Base-by-base conservation (phyloP, 805 yeast species). In the Candida saitoana region DNA sequence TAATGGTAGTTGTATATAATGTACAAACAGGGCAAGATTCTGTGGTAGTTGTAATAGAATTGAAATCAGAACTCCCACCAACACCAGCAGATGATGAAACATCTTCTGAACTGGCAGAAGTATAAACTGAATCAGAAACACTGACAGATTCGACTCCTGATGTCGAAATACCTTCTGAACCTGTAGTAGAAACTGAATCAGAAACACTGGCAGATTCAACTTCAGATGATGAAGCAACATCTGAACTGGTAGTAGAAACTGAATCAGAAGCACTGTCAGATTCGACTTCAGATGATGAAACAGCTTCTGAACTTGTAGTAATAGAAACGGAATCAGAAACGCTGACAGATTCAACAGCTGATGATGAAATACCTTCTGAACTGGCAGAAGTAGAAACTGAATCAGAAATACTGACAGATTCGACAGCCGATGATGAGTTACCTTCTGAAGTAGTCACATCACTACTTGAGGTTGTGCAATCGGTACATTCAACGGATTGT, bases 391-490 rank as follows among this genome's bases (percentile, higher is more conserved):
- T 49, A 36, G 46, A 33, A 36, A 47, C 54, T 7, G 37, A 46
- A 24, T 47, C 55, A 17, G 51, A 42, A 16, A 7, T 11, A 11
- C 27, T 22, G 11, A 11, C 6, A 22, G 9, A 6, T 7, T 45
- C 47, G 20, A 54, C 49, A 22, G 27, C 11, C 27, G 27, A 22
- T 22, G 27, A 22, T 22, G 27, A 7, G 11, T 11, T 22, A 22
- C 9, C 27, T 31, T 42, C 38, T n/a, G 54, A 47, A 17, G 48
- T 43, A 34, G 43, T 37, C 24, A 46, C 43, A 11, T 22, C 27
- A 22, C n/a, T n/a, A n/a, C 27, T 22, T 22, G 53, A 47, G 9
- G 57, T 49, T 25, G 56, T 48, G 45, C 46, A 52, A 14, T 43
- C 44, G 18, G 50, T 47, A 39, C 33, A 22, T 22, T 22, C 25